Base-by-base conservation (phyloP, 306 rosid species). In the Senna tora region DNA sequence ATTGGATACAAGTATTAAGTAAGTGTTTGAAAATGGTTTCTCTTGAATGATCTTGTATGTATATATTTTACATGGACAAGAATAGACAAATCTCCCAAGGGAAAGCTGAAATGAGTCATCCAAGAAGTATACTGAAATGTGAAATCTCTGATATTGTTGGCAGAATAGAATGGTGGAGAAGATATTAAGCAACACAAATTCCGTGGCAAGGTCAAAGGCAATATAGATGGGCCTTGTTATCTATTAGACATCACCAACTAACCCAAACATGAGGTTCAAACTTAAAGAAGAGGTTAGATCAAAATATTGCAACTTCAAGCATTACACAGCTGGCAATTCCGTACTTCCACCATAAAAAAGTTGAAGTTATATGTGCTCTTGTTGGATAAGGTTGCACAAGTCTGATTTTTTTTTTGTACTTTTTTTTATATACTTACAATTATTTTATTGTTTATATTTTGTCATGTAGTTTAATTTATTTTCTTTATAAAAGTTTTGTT, bases 81-180 rank as follows among this genome's bases (percentile, higher is more conserved):
- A 72, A 30, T 11, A 58, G 32, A 13, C 56, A 58, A 71, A 45
- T 72, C 68, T 46, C 47, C 41, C 32, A 46, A 42, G 15, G 17
- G 56, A 56, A 22, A 53, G 46, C 65, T 71, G 6, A 56, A 1
- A 32, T 60, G 65, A 10, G 57, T 33, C 10, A 6, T 51, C 28
- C 6, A 58, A 69, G 71, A 61, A 46, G 32, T 50, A 39, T 65
- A 60, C 46, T 21, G 32, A 51, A 68, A 50, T 41, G 57, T n/a
- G n/a, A n/a, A n/a, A 33, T 32, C 71, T 28, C 25, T 69, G 30
- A 25, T 25, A 14, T 41, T 21, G 58, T 13, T 13, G n/a, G n/a
- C n/a, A n/a, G n/a, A n/a, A n/a, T n/a, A 15, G 32, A 34, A 52
- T 52, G 72, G 21, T 41, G 65, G 38, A 13, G 8, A 32, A 34